These are phyloP conservation scores for Lecanoromycetidae sp. DNA, from an alignment of 2,329 filamentous ascomycete genomes.

Conservation along the genomic window DNA sequence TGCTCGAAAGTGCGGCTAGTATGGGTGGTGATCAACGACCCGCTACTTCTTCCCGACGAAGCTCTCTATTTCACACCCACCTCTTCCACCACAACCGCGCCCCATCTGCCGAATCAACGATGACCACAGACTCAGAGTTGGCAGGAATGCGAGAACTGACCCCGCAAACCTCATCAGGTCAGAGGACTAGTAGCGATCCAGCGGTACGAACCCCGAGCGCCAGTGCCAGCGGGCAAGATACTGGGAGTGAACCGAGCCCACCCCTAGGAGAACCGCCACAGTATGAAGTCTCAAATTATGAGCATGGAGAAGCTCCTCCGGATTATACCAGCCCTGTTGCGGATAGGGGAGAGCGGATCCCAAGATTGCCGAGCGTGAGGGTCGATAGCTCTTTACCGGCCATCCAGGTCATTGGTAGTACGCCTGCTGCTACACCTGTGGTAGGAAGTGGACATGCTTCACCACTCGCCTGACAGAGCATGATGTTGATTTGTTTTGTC, in stretches of 20 bases:
- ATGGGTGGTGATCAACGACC: conserved; percentile 22
- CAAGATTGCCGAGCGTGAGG: conserved; percentile 14
- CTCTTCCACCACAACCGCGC: conserved; percentile 22
- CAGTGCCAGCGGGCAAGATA: conserved; percentile 1
- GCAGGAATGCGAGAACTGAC: conserved; percentile 20
- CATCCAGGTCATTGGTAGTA: conserved; percentile 21
- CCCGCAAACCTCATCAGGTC: conserved; percentile 13
- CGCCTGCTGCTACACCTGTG: conserved; percentile 16
- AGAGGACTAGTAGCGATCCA: conserved; percentile 13
- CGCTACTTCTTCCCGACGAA: conserved; percentile 3
- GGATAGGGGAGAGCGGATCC: conserved; percentile 7
- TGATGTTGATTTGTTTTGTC: neutral
- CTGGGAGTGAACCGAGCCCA: conserved; percentile 5
- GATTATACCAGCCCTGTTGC: conserved; percentile 16
- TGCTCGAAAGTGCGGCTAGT: conserved; percentile 29
- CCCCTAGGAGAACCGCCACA: conserved; percentile 10
- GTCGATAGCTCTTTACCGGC: conserved; percentile 17
- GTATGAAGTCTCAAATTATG: conserved; percentile 9
- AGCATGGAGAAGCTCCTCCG: conserved; percentile 15
- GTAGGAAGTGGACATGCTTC: too few species aligned
- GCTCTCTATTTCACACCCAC: conserved; percentile 22
- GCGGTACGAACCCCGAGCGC: conserved; percentile 12
- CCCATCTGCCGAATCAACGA: conserved; percentile 27
- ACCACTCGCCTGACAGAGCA: too few species aligned
- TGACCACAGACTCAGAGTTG: conserved; percentile 23